Conservation (phyloP, 2,329 filamentous ascomycete species). For the Talaromyces islandicus region DNA sequence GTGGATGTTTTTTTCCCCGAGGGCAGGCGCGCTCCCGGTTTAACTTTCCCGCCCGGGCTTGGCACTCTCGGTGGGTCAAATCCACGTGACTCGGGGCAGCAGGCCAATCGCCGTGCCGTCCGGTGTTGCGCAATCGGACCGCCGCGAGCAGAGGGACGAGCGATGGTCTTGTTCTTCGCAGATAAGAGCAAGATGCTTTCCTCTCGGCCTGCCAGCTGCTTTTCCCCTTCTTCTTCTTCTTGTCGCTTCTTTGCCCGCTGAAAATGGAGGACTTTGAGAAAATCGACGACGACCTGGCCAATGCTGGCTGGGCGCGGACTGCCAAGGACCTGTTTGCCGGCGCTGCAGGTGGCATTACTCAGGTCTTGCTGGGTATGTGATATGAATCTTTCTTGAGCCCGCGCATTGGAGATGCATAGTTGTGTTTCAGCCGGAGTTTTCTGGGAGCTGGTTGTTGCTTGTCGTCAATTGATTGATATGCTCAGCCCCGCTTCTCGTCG, state of each 20-base stretch:
- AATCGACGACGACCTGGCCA: conserved; percentile 24
- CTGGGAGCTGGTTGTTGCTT: background rate
- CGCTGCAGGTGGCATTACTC: conserved; percentile 84
- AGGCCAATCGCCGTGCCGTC: conserved; percentile 23
- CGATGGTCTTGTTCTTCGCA: background rate
- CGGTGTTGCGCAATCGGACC: conserved; percentile 11
- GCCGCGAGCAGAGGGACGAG: conserved; percentile 1
- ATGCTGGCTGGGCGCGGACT: conserved; percentile 49
- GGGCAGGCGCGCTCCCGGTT: background rate
- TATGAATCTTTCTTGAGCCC: background rate
- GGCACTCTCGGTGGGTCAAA: conserved; percentile 6
- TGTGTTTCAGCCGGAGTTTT: background rate
- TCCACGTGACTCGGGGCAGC: conserved; percentile 27
- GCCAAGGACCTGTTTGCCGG: conserved; percentile 88
- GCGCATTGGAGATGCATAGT: background rate
- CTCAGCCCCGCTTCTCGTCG: background rate
- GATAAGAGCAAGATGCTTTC: background rate
- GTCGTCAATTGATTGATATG: background rate
- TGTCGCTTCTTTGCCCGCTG: background rate
- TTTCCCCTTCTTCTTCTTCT: background rate
- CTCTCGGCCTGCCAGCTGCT: background rate
- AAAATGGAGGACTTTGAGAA: conserved; percentile 28
- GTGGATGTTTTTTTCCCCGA: conserved; percentile 11
- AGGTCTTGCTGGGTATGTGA: conserved; percentile 83
- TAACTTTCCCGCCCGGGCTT: conserved; percentile 5